Percentiles rank a stretch among this genome's conserved stretches.
Conservation (phyloP, 2,329 filamentous ascomycete species). For the Microdochium nivale region DNA sequence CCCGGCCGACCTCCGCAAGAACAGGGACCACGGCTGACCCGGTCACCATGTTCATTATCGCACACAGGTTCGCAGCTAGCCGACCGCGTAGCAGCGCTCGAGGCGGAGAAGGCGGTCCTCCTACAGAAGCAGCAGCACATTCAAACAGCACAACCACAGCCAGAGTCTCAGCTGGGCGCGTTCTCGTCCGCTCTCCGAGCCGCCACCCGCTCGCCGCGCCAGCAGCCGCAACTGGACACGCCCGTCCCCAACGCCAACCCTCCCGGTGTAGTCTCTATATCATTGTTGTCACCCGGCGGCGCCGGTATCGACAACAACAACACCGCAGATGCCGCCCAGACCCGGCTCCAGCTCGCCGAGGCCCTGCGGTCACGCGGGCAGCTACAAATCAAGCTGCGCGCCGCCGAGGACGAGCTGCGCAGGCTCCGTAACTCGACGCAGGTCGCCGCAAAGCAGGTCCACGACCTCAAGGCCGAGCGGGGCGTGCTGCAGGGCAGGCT, state of each 20-base stretch:
- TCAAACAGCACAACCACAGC: neutral
- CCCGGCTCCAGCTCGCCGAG: slow-evolving; percentile 64
- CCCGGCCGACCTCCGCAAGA: no score
- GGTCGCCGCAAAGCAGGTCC: slow-evolving; percentile 53
- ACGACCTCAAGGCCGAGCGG: slow-evolving; percentile 53
- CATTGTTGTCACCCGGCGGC: no score
- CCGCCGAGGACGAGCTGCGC: slow-evolving; percentile 54
- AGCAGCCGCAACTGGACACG: slow-evolving; percentile 14
- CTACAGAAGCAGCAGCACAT: slow-evolving; percentile 4
- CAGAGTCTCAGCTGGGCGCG: slow-evolving; percentile 13
- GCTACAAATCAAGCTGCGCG: slow-evolving; percentile 54
- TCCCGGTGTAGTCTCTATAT: no score
- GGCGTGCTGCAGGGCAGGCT: slow-evolving; percentile 55
- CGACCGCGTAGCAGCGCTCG: slow-evolving; percentile 55
- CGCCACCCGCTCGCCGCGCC: slow-evolving; percentile 17
- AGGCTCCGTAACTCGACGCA: slow-evolving; percentile 51
- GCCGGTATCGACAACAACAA: slow-evolving; percentile 14
- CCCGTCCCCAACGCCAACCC: no score
- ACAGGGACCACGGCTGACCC: no score
- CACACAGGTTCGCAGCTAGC: slow-evolving; percentile 23
- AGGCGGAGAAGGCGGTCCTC: slow-evolving; percentile 44
- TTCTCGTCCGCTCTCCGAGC: slow-evolving; percentile 9
- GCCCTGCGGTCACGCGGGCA: slow-evolving; percentile 67
- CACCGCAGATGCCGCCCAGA: slow-evolving; percentile 30
- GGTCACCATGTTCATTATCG: neutral